These are phyloP conservation scores for Phytopythium mirpurense DNA, from an alignment of 352 stramenopile genomes.

Conservation along the genomic window DNA sequence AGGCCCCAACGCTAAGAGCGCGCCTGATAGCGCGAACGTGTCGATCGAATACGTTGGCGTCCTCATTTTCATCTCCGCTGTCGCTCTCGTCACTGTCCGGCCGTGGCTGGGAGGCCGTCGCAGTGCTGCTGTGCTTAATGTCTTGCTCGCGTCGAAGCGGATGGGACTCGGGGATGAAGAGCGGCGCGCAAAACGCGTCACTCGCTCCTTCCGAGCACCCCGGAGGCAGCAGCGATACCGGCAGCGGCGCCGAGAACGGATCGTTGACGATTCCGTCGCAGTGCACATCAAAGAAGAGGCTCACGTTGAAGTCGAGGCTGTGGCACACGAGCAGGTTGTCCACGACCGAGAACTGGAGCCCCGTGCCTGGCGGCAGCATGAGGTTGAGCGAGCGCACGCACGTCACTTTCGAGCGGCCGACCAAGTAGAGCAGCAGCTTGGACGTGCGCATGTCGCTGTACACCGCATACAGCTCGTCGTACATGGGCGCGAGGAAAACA, in stretches of 20 bases:
- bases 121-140: not conserved
- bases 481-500: slow-evolving; percentile 61
- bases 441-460: slow-evolving; percentile 51
- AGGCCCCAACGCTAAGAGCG: slow-evolving; percentile 20
- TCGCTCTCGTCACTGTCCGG: not conserved
- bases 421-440: slow-evolving; percentile 70
- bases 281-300: slow-evolving; percentile 75
- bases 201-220: not conserved
- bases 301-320: slow-evolving; percentile 76
- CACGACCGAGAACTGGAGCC: slow-evolving; percentile 67
- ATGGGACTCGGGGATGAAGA: not conserved
- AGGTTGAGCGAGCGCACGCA: slow-evolving; percentile 76
- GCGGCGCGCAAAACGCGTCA: not conserved
- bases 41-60: not conserved
- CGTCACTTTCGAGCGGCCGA: slow-evolving; percentile 52
- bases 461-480: slow-evolving; percentile 59
- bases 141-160: not conserved
- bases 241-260: slow-evolving; percentile 67
- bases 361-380: slow-evolving; percentile 51
- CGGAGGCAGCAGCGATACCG: slow-evolving; percentile 46
- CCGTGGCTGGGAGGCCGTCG: not conserved
- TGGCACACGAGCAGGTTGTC: slow-evolving; percentile 83
- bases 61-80: slow-evolving; percentile 1
- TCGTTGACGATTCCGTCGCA: slow-evolving; percentile 49
- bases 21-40: slow-evolving; percentile 6